Conservation (phyloP, 495 filamentous ascomycete genomes). For the Xylaria scruposa region DNA sequence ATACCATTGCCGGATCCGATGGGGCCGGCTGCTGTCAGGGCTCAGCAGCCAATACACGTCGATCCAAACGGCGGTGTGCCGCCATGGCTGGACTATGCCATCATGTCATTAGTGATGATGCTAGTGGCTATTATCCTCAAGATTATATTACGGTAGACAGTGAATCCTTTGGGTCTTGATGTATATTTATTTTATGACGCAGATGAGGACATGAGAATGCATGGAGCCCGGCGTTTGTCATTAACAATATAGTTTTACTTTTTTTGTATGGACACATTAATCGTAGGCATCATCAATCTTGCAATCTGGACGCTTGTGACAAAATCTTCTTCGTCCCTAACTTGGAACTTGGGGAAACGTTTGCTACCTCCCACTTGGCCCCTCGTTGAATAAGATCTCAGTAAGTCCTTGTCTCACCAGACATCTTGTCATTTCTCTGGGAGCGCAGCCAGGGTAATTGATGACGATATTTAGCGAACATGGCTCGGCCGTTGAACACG, state of each 20-base stretch:
- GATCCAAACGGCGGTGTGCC: conserved; percentile 52
- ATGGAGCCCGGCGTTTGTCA: conserved; percentile 19
- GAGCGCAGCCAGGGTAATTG: neutral
- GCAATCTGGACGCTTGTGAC: neutral
- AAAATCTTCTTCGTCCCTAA: neutral
- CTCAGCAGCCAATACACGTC: conserved; percentile 19
- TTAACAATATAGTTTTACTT: conserved; percentile 4
- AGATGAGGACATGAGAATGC: conserved; percentile 7
- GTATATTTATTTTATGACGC: neutral
- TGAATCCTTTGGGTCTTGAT: neutral
- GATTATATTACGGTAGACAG: conserved; percentile 35
- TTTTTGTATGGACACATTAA: neutral
- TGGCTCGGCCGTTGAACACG: neutral
- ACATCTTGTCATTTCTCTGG: neutral
- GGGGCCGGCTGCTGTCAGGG: conserved; percentile 11
- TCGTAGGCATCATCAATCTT: neutral
- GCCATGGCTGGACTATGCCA: conserved; percentile 66
- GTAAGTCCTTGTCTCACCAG: neutral
- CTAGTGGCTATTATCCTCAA: conserved; percentile 61
- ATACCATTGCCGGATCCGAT: conserved; percentile 41
- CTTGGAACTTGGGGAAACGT: neutral
- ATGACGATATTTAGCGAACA: neutral
- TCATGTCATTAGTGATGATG: conserved; percentile 58
- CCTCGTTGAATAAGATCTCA: neutral
- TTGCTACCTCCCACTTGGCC: neutral